phyloP scores from a whole-genome alignment of 371 early-diverging fungal genomes.

The Umbelopsis sp. region DNA sequence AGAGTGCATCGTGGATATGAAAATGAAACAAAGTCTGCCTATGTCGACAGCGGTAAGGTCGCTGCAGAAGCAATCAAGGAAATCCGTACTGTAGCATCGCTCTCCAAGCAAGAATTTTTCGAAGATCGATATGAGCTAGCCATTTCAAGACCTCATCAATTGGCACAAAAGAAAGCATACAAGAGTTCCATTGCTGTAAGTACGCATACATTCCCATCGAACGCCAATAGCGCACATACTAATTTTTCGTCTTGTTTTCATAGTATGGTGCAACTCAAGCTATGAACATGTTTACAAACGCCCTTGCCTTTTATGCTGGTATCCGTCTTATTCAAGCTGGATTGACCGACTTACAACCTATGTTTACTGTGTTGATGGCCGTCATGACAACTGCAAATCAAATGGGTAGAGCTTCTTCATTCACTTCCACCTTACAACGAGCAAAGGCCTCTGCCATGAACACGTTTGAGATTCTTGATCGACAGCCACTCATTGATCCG shows the following conservation, averaged over 20 bases:
- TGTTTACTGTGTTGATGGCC: slow-evolving; percentile 59
- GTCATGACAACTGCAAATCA: slow-evolving; percentile 62
- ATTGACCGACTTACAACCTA: slow-evolving; percentile 20
- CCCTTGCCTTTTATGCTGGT: slow-evolving; percentile 60
- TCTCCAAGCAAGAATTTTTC: slow-evolving; percentile 75
- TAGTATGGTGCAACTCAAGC: slow-evolving; percentile 61
- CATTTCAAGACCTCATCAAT: slow-evolving; percentile 64
- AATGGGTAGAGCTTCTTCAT: slow-evolving; percentile 51
- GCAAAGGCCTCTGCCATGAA: slow-evolving; percentile 73
- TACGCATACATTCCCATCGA: background rate
- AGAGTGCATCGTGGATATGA: slow-evolving; percentile 39
- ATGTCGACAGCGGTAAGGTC: slow-evolving; percentile 59
- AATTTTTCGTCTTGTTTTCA: background rate
- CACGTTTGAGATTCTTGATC: slow-evolving; percentile 66
- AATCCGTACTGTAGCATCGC: slow-evolving; percentile 78
- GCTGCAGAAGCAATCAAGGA: slow-evolving; percentile 79
- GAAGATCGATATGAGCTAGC: slow-evolving; percentile 56
- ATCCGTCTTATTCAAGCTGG: slow-evolving; percentile 41
- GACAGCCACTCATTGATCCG: slow-evolving; percentile 62
- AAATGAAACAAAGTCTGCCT: slow-evolving; percentile 53
- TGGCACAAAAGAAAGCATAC: slow-evolving; percentile 57
- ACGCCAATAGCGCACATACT: background rate
- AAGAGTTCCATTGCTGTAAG: slow-evolving; percentile 54
- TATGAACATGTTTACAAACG: slow-evolving; percentile 59
- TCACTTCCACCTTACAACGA: slow-evolving; percentile 50